Evolutionary conservation across 805 yeast species (phyloP), one percentile per base, ranked within the genome.

Genomic region (Hyphopichia homilentoma): DNA sequence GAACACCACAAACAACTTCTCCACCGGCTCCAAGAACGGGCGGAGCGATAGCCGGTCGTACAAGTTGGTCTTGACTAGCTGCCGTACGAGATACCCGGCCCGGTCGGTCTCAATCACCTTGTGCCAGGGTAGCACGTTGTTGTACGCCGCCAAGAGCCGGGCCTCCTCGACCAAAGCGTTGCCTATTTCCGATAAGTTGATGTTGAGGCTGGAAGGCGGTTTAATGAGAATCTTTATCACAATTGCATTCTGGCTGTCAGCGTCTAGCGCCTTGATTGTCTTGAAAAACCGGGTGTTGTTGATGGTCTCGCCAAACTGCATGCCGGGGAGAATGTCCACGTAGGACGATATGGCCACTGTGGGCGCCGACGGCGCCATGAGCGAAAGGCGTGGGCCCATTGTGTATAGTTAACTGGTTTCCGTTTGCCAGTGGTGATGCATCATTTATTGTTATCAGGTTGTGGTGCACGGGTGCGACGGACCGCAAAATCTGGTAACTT

Each of bases 311-410:
- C 81, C 69, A 52, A 86, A 90, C 46, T 85, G 90, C 24, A 84
- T 69, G 39, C 79, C 78, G 16, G 78, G 79, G 7, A 90, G 66
- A 26, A 84, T 86, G 48, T 88, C 88, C 18, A 90, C 75, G 45
- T 89, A 90, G 1, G 97, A 89, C 15, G 90, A 87, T 2, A 88
- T 71, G 5, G 95, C 96, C 47, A 90, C 85, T 1, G 96, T 85
- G 3, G 95, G 88, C 1, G 95, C 87, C 3, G 95, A 79, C 8
- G 96, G 96, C 7, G 96, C 85, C 53, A 87, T 61, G 21, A 85
- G 66, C 2, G 97, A 89, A 39, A 90, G 63, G 52, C 84, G 84
- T 9, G 85, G 86, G 11, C 96, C 97, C 97, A 89, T 88, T 2
- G 20, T 22, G 14, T 15, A 28, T 24, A n/a, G n/a, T n/a, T n/a